These are phyloP conservation scores for Fusarium siculi DNA, from an alignment of 2,329 filamentous ascomycete genomes.

Conservation along the genomic window DNA sequence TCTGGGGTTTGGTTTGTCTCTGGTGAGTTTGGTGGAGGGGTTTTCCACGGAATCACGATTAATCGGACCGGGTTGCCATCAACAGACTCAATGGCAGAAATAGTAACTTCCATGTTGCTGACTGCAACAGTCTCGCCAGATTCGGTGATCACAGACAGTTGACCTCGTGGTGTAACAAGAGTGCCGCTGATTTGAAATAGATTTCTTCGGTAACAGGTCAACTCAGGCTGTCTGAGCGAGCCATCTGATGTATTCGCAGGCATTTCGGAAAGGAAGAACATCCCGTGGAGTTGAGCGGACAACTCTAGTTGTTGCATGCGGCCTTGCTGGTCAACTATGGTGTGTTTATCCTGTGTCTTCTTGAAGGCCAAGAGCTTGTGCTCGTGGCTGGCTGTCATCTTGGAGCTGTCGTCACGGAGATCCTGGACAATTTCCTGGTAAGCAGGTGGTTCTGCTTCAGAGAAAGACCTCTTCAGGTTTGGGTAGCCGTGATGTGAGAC, in stretches of 20 bases:
- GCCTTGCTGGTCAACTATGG: constrained; percentile 68
- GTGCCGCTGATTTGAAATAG: constrained; percentile 96
- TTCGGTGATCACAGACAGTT: constrained; percentile 84
- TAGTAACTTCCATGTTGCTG: constrained; percentile 82
- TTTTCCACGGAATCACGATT: constrained; percentile 98
- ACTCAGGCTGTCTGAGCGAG: constrained; percentile 74
- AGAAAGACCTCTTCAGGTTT: constrained; percentile 67
- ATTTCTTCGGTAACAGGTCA: constrained; percentile 96
- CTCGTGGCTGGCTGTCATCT: constrained; percentile 68
- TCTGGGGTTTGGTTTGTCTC: constrained; percentile 73
- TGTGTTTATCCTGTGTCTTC: constrained; percentile 67
- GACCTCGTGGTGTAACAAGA: constrained; percentile 80
- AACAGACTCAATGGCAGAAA: constrained; percentile 94
- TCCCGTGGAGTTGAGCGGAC: constrained; percentile 82
- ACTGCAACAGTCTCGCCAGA: constrained; percentile 87
- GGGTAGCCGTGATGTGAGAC: constrained; percentile 64
- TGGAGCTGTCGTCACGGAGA: constrained; percentile 66
- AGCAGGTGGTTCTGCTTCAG: constrained; percentile 64
- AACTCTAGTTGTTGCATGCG: constrained; percentile 70
- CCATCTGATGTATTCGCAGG: constrained; percentile 71
- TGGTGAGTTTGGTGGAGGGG: constrained; percentile 82
- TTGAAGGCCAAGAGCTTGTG: constrained; percentile 70
- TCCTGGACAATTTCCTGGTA: constrained; percentile 72
- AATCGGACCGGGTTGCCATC: constrained; percentile 92
- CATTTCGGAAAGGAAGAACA: constrained; percentile 89